Conservation (phyloP, 2,329 filamentous ascomycete genomes). For the Coleophoma crateriformis region DNA sequence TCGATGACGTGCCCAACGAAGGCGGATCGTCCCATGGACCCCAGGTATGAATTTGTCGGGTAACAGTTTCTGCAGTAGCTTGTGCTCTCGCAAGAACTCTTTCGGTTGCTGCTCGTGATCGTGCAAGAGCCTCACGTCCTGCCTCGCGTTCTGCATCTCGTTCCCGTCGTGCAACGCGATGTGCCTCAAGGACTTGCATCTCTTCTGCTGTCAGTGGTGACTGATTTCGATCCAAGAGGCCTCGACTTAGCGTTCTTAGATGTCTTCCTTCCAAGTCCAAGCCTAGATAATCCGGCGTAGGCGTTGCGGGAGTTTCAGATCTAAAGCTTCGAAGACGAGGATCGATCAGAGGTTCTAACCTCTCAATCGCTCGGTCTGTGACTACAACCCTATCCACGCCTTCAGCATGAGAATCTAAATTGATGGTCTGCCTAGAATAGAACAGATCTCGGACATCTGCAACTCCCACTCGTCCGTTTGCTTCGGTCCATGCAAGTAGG, state of each 20-base stretch:
- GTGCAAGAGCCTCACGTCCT: constrained; percentile 13
- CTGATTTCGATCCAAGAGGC: constrained; percentile 38
- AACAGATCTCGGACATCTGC: constrained; percentile 67
- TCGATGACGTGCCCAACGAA: constrained; percentile 5
- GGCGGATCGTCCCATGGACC: constrained; percentile 9
- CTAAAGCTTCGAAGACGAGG: constrained; percentile 19
- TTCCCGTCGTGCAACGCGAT: constrained; percentile 45
- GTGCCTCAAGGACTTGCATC: constrained; percentile 49
- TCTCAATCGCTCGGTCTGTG: constrained; percentile 15
- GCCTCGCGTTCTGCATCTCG: constrained; percentile 21
- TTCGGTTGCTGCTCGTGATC: constrained; percentile 7
- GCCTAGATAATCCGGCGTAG: constrained; percentile 24
- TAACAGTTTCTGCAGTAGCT: background rate
- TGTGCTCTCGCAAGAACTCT: constrained; percentile 1
- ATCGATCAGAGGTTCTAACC: constrained; percentile 15
- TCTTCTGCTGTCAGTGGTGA: constrained; percentile 48
- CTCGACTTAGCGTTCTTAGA: constrained; percentile 16
- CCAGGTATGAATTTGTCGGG: constrained; percentile 1
- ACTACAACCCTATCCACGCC: constrained; percentile 32
- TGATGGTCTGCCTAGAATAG: constrained; percentile 61
- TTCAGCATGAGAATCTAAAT: constrained; percentile 52
- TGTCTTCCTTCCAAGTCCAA: constrained; percentile 21
- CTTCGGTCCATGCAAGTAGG: constrained; percentile 89
- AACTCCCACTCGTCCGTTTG: constrained; percentile 69
- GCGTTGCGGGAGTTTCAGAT: constrained; percentile 13